Percentiles rank a stretch among this genome's conserved stretches.
Conservation (phyloP, 2,329 filamentous ascomycete genomes). For the Chaetomium globosum region DNA sequence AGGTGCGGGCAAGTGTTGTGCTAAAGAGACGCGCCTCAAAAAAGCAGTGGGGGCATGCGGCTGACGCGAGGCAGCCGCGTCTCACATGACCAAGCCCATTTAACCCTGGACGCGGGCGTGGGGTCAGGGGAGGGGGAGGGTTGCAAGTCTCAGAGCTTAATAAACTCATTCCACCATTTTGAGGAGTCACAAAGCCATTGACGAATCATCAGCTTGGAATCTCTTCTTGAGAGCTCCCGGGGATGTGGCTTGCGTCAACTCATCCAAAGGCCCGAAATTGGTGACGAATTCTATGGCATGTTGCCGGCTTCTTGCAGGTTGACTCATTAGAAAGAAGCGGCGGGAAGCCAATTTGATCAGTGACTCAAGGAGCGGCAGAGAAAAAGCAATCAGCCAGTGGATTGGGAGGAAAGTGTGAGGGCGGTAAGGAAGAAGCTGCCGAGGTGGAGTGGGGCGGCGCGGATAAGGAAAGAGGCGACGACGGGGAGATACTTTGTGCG, state of each 20-base stretch:
- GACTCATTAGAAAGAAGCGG: constrained; percentile 2
- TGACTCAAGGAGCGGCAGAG: constrained; percentile 5
- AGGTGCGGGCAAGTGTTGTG: constrained; percentile 16
- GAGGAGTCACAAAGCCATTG: constrained; percentile 11
- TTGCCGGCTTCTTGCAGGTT: neutral
- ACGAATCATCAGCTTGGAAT: constrained; percentile 8
- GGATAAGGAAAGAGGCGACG: neutral
- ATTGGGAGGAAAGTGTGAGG: neutral
- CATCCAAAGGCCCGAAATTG: neutral
- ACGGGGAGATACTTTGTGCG: neutral
- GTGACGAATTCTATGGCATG: constrained; percentile 2
- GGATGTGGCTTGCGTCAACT: constrained; percentile 2
- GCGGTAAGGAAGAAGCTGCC: neutral
- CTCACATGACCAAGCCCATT: constrained; percentile 33
- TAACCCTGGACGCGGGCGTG: constrained; percentile 24
- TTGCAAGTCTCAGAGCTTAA: neutral
- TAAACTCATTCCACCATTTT: constrained; percentile 5
- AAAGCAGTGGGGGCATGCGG: constrained; percentile 19
- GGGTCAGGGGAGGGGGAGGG: neutral
- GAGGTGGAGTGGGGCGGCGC: neutral
- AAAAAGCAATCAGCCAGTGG: neutral
- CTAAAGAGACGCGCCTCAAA: constrained; percentile 27
- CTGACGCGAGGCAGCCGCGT: constrained; percentile 33
- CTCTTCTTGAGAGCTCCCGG: neutral
- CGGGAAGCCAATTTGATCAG: neutral